Evolutionary conservation across 768 basidiomycete species (phyloP), one percentile per base, ranked within the genome.

Genomic region (Xerocomus potaroensis): DNA sequence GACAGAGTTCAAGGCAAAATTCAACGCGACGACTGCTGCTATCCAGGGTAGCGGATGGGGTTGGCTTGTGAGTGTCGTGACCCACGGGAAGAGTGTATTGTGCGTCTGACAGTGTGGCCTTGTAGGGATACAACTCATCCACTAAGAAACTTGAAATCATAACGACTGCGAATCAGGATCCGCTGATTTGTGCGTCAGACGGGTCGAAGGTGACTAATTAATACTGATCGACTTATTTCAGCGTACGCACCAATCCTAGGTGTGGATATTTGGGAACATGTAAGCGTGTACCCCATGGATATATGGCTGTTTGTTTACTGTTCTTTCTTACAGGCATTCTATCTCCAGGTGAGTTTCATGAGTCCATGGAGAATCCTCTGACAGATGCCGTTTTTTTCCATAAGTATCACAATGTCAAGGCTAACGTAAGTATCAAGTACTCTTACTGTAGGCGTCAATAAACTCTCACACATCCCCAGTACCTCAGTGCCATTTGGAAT

Each of bases 1-100:
- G 43, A 92, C 93, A 12, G 79, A 69, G 19, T 83, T 98, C 65
- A 93, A 95, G 75, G 84, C 82, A 57, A 75, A 78, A 52, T 79
- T 97, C 67, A 97, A 95, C 69, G 70, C 92, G 21, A 78, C 77
- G 52, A 95, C 95, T 19, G 91, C 87, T 26, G 92, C 78, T 43
- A 87, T 99, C 45, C 96, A 99, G 69, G 96, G 96, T 22, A 91
- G 88, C 56, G 96, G 96, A 3, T 99, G 96, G 96, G 95, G 94
- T 36, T 99, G 96, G 96, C 77, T 99, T 49, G 91, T 84, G 56
- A 51, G 76, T 29, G 30, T 29, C 4, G 5, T 19, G 46, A 18
- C 23, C 29, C 12, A 21, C 26, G 34, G n/a, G n/a, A n/a, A 14
- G 16, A 3, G 11, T 3, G 9, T 0, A 21, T 30, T 8, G 39